Percentiles rank a stretch among this genome's conserved stretches.
phyloP scores from a whole-genome alignment of 169 alveolate species.

The Perkinsus olseni region DNA sequence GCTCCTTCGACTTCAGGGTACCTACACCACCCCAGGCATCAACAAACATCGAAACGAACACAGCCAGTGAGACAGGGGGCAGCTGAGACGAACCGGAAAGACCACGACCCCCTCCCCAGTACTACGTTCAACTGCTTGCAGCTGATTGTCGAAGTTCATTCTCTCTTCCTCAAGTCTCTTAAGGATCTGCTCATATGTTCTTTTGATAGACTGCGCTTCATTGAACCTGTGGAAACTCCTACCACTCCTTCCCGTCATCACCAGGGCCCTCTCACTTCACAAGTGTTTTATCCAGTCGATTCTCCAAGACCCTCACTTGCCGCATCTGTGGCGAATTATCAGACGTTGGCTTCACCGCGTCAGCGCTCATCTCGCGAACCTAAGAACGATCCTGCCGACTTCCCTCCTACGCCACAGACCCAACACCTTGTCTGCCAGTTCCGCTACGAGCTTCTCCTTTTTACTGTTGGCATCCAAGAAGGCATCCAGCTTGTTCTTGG shows the following conservation, averaged over 20 bases:
- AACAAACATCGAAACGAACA: too few relatives aligned
- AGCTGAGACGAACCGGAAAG: constrained; percentile 15
- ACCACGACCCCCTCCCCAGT: neutral
- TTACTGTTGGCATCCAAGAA: constrained; percentile 25
- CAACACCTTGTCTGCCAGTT: constrained; percentile 27
- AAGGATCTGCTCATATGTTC: constrained; percentile 69
- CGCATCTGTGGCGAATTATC: constrained; percentile 72
- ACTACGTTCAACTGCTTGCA: constrained; percentile 15
- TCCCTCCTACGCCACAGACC: constrained; percentile 19
- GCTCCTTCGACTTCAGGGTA: constrained; percentile 50
- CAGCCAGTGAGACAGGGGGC: too few relatives aligned
- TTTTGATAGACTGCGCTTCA: constrained; percentile 72
- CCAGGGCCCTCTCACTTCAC: neutral
- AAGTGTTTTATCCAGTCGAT: constrained; percentile 28
- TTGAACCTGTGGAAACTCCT: constrained; percentile 37
- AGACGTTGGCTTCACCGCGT: constrained; percentile 45
- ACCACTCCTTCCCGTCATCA: neutral
- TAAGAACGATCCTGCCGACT: too few relatives aligned
- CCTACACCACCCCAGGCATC: too few relatives aligned
- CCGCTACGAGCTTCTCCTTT: constrained; percentile 28
- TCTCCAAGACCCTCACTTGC: constrained; percentile 73
- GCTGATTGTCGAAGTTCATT: constrained; percentile 76
- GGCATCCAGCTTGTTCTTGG: constrained; percentile 24
- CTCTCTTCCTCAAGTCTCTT: constrained; percentile 74
- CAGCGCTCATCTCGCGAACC: constrained; percentile 11